Conservation (phyloP, 805 yeast genomes). For the Ascoidea asiatica region DNA sequence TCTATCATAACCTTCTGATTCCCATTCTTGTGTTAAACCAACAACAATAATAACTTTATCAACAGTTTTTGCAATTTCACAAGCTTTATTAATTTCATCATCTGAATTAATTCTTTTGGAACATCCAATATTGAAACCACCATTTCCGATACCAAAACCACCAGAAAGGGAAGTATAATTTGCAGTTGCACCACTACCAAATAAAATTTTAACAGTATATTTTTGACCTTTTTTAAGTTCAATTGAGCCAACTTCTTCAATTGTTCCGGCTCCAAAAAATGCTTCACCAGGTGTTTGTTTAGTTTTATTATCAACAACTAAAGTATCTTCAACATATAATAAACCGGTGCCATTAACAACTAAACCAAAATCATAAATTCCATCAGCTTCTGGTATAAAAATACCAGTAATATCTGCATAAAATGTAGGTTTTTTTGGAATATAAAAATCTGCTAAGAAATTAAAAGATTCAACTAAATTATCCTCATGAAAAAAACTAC, state of each 20-base stretch:
- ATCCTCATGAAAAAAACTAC: neutral
- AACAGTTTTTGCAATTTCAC: slow-evolving; percentile 30
- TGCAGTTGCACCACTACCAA: slow-evolving; percentile 34
- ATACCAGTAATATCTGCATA: slow-evolving; percentile 31
- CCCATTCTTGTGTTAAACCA: slow-evolving; percentile 44
- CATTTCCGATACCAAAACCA: no score
- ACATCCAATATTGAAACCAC: slow-evolving; percentile 22
- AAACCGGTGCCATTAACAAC: slow-evolving; percentile 41
- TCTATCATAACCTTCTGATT: slow-evolving; percentile 48
- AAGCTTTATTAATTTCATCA: slow-evolving; percentile 27
- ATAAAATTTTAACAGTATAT: slow-evolving; percentile 34
- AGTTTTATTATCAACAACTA: slow-evolving; percentile 43
- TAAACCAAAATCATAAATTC: slow-evolving; percentile 37
- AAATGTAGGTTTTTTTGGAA: slow-evolving; percentile 15
- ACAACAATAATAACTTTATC: slow-evolving; percentile 40
- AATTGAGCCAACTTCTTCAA: slow-evolving; percentile 29
- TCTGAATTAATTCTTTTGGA: slow-evolving; percentile 17
- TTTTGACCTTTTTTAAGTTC: slow-evolving; percentile 27
- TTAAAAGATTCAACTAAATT: slow-evolving; percentile 8
- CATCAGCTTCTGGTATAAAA: slow-evolving; percentile 33
- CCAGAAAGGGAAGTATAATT: slow-evolving; percentile 15
- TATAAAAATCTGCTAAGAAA: slow-evolving; percentile 18
- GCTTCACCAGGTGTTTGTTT: slow-evolving; percentile 33
- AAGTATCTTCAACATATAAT: slow-evolving; percentile 35
- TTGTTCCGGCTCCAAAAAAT: slow-evolving; percentile 42